Conservation (phyloP, 768 basidiomycete species). For the Lentinula detonsa region DNA sequence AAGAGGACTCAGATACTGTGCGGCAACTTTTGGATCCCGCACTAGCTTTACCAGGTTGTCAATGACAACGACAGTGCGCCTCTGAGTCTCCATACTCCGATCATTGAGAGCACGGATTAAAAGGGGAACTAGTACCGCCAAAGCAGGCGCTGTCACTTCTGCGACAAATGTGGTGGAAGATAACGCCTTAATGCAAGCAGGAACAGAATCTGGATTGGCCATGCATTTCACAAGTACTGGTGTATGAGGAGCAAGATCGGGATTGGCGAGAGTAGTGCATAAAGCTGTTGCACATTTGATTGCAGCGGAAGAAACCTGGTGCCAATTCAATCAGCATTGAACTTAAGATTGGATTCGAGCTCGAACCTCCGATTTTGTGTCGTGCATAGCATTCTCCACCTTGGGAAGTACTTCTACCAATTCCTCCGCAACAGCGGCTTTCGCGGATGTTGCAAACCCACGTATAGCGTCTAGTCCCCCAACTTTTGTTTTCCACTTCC, state of each 20-base stretch:
- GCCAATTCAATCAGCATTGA: background rate
- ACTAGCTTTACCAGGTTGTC: conserved; percentile 98
- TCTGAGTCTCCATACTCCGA: conserved; percentile 93
- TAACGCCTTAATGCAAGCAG: conserved; percentile 90
- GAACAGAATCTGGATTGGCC: conserved; percentile 82
- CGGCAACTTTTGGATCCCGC: conserved; percentile 84
- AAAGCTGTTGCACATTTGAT: conserved; percentile 85
- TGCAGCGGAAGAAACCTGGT: conserved; percentile 78
- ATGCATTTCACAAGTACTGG: conserved; percentile 90
- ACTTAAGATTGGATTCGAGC: background rate
- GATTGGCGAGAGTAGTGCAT: conserved; percentile 87
- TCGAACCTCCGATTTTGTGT: conserved; percentile 87
- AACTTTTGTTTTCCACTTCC: conserved; percentile 96
- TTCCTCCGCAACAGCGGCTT: conserved; percentile 76
- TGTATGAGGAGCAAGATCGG: conserved; percentile 87
- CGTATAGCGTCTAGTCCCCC: conserved; percentile 86
- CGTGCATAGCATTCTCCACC: conserved; percentile 90
- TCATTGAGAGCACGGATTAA: conserved; percentile 89
- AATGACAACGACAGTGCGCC: conserved; percentile 89
- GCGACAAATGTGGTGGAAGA: conserved; percentile 96
- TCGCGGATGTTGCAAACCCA: conserved; percentile 59
- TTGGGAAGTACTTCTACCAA: conserved; percentile 78
- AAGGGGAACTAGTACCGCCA: conserved; percentile 92
- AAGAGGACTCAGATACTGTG: conserved; percentile 78
- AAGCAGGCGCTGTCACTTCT: conserved; percentile 93